Base-by-base conservation (phyloP, 2,329 filamentous ascomycete species). In the Dothiorella sarmentorum region DNA sequence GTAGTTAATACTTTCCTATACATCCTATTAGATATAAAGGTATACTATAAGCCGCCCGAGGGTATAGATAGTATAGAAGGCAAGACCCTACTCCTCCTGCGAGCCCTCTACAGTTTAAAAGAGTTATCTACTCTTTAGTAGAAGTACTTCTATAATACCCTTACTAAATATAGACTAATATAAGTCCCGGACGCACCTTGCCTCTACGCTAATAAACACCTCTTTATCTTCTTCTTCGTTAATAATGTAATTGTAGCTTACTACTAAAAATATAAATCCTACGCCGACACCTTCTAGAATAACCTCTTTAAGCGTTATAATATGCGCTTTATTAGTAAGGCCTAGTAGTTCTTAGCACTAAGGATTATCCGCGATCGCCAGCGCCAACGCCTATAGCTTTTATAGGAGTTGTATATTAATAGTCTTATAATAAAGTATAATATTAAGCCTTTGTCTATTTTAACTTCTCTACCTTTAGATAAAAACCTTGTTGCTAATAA, bases 1-100 rank as follows among this genome's bases (percentile, higher is more conserved):
- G 63, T 58, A 4, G 43, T 61, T 1, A 67, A 64, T 37, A 63
- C 66, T 10, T 69, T 69, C 43, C 43, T 63, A 2, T 67, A 69
- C 47, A 62, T 59, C 3, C 27, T 15, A 33, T n/a, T 65, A 3
- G 18, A 61, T 24, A 17, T 58, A 17, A 20, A 40, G n/a, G 24
- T 64, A 10, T 65, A 61, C 40, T 52, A 26, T n/a, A 6, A 59
- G 2, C 55, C 55, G 13, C 66, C 63, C 22, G 56, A 67, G 7
- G 63, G 64, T 11, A 63, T 65, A 44, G 22, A 29, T 42, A 7
- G 18, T 20, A n/a, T 17, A 20, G n/a, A 6, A 7, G 10, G 33
- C 24, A 40, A n/a, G n/a, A 60, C 22, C n/a, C 61, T 65, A 22
- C 33, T 56, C 38, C 58, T 68, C 1, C 24, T 20, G 15, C 22